phyloP scores from a whole-genome alignment of 768 basidiomycete species.

The Brasilioporus rufonigricans region DNA sequence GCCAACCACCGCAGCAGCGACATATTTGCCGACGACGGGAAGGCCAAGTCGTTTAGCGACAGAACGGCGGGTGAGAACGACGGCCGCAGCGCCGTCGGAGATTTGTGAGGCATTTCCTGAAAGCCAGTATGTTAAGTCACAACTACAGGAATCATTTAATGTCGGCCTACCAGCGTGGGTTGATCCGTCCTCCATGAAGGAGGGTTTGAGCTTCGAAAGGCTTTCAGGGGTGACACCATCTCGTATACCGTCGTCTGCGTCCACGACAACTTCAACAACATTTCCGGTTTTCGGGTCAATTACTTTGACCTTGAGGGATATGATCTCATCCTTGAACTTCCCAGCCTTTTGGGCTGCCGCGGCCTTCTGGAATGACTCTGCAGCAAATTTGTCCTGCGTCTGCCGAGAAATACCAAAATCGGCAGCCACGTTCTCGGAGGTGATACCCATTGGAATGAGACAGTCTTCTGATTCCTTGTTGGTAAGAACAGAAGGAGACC shows the following conservation, averaged over 20 bases:
- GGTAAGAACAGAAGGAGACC: constrained; percentile 62
- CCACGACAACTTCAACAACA: constrained; percentile 64
- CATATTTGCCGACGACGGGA: constrained; percentile 85
- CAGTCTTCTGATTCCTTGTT: constrained; percentile 78
- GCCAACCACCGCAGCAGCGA: constrained; percentile 66
- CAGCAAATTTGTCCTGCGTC: constrained; percentile 83
- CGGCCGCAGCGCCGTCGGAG: constrained; percentile 91
- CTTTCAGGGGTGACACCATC: constrained; percentile 80
- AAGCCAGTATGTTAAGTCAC: constrained; percentile 1
- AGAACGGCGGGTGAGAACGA: constrained; percentile 77
- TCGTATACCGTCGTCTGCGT: constrained; percentile 82
- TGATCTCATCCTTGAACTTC: constrained; percentile 80
- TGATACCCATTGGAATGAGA: constrained; percentile 87
- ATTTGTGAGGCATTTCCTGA: constrained; percentile 83
- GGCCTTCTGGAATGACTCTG: constrained; percentile 82
- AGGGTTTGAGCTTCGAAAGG: constrained; percentile 80
- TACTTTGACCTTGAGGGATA: constrained; percentile 71
- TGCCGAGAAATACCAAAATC: constrained; percentile 73
- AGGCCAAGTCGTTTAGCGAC: constrained; percentile 79
- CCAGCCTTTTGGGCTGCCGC: constrained; percentile 77
- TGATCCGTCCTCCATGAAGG: constrained; percentile 70
- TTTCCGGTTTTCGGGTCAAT: constrained; percentile 74
- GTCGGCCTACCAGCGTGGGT: constrained; percentile 64
- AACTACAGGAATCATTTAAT: neutral
- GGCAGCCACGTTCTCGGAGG: constrained; percentile 88